These are phyloP conservation scores for Talaromyces wortmannii DNA, from an alignment of 495 filamentous ascomycete species.

Conservation along the genomic window DNA sequence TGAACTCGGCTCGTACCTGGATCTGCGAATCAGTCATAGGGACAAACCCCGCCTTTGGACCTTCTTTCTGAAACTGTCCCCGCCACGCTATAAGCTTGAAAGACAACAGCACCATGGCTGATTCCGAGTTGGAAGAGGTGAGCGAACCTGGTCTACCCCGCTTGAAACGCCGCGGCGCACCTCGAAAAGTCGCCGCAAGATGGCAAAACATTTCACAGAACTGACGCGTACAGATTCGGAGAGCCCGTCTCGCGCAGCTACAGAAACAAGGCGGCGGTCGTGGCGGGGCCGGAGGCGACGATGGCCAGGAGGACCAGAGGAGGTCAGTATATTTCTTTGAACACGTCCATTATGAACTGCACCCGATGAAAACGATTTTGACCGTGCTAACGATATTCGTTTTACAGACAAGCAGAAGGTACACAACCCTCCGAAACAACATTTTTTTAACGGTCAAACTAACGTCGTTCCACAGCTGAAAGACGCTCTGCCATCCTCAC, in stretches of 20 bases:
- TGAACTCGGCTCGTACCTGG: background rate
- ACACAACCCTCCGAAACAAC: conserved; percentile 15
- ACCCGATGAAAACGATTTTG: background rate
- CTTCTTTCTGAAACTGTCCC: background rate
- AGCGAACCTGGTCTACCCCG: conserved; percentile 5
- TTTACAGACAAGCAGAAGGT: conserved; percentile 61
- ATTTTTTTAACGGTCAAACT: background rate
- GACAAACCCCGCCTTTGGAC: background rate
- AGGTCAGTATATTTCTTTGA: conserved; percentile 32
- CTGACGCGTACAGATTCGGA: conserved; percentile 58
- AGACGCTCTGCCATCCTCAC: conserved; percentile 67
- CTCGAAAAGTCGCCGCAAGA: background rate
- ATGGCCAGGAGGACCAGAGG: conserved; percentile 56
- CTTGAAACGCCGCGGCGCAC: background rate
- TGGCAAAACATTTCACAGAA: background rate
- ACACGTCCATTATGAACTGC: background rate
- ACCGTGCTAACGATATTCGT: conserved; percentile 3
- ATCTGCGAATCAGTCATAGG: background rate
- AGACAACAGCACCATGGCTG: conserved; percentile 52
- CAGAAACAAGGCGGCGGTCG: conserved; percentile 54
- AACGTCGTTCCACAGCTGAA: conserved; percentile 20
- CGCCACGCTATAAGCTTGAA: too few species aligned
- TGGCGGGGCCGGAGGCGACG: conserved; percentile 33
- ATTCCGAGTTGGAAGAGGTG: conserved; percentile 79
- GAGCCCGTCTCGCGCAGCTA: conserved; percentile 85